Percentiles rank a stretch among this genome's conserved stretches.
phyloP scores from a whole-genome alignment of 352 stramenopile species.

The Peronosclerospora sorghi region DNA sequence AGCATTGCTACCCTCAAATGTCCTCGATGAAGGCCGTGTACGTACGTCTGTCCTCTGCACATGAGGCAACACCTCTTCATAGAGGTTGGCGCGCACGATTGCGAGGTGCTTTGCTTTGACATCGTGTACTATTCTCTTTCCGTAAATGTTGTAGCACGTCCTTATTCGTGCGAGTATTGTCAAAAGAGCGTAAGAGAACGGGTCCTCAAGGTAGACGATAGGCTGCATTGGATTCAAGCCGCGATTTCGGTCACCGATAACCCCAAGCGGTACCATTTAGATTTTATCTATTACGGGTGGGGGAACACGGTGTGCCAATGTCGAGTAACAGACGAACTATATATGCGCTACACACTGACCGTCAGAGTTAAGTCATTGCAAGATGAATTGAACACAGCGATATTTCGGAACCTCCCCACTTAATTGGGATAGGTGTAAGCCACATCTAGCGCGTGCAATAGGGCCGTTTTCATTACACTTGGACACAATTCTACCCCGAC shows the following conservation, averaged over 20 bases:
- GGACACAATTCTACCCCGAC: too few relatives aligned
- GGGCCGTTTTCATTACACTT: too few relatives aligned
- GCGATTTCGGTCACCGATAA: constrained; percentile 67
- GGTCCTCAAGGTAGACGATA: constrained; percentile 83
- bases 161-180: constrained; percentile 87
- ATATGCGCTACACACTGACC: constrained; percentile 46
- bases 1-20: too few relatives aligned
- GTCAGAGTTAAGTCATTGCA: constrained; percentile 42
- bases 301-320: constrained; percentile 23
- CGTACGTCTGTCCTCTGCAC: constrained; percentile 85
- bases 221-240: constrained; percentile 84
- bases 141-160: constrained; percentile 88
- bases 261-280: constrained; percentile 79
- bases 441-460: too few relatives aligned
- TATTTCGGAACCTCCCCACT: too few relatives aligned
- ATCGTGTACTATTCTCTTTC: constrained; percentile 91
- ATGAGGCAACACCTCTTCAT: constrained; percentile 88
- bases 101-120: constrained; percentile 79
- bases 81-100: constrained; percentile 77
- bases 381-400: too few relatives aligned
- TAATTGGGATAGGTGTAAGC: too few relatives aligned
- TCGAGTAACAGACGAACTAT: constrained; percentile 52
- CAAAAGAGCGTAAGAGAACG: constrained; percentile 93
- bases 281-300: constrained; percentile 62
- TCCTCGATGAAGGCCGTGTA: constrained; percentile 61